Percentiles rank a stretch among this genome's conserved stretches.
phyloP scores from a whole-genome alignment of 2,329 filamentous ascomycete genomes.

The Aureobasidium mangrovei region DNA sequence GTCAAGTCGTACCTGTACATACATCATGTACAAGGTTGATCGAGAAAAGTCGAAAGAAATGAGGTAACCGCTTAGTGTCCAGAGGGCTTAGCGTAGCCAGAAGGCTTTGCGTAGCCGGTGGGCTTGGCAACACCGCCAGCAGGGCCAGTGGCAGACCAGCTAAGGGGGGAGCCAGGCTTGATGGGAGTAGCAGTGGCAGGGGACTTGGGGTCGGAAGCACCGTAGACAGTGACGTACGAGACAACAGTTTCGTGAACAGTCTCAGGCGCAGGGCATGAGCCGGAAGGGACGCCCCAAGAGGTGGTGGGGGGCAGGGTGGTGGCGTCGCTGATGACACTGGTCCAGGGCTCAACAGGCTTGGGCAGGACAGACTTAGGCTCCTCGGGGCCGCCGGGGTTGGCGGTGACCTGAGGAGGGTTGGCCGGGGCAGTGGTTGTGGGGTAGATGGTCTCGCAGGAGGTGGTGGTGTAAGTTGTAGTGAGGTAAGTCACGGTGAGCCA shows the following conservation, averaged over 20 bases:
- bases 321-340: background rate
- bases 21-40: background rate
- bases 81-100: background rate
- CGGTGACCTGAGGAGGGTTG: background rate
- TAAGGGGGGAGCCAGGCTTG: conserved; percentile 2
- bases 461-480: conserved; percentile 25
- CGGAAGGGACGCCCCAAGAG: background rate
- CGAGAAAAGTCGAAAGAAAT: background rate
- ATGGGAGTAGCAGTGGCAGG: conserved; percentile 4
- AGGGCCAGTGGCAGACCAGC: conserved; percentile 4
- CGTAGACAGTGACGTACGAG: conserved; percentile 3
- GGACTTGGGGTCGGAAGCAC: background rate
- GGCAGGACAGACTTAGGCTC: background rate
- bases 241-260: conserved; percentile 15
- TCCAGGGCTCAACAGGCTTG: background rate
- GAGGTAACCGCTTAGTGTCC: background rate
- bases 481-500: conserved; percentile 31
- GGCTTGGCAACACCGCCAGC: background rate
- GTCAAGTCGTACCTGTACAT: background rate
- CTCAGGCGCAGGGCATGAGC: conserved; percentile 10
- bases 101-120: conserved; percentile 5
- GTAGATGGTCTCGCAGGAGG: conserved; percentile 14
- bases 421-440: background rate
- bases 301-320: background rate
- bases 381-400: background rate